Base-by-base conservation (phyloP, 1,284 basidiomycete species). In the Calocybe gambosa region DNA sequence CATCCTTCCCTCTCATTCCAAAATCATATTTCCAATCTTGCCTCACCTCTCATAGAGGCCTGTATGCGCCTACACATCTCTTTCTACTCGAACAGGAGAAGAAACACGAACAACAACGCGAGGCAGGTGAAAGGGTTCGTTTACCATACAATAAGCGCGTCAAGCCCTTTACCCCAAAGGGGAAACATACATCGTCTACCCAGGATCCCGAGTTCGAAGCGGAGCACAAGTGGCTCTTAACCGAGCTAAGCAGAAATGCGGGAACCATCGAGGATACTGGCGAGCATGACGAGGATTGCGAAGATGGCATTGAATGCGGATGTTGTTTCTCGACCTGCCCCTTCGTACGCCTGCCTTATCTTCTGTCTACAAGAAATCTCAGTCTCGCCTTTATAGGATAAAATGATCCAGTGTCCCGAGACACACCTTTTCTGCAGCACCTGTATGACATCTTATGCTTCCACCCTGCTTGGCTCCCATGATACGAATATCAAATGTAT, bases 321-420 rank as follows among this genome's bases (percentile, higher is more conserved):
- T 93, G 89, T 57, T 93, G 90, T 64, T 93, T 91, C 59, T 68
- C 75, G 3, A 69, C 68, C 2, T 87, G 82, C 52, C 62, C 80
- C 5, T 82, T 87, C 61, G 88, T 90, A 61, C 53, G 88, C 54
- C 29, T 37, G 35, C 5, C 28, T n/a, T 31, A 12, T 4, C 0
- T 28, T 4, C n/a, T 34, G 28, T 28, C 35, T 13, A 28, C 8
- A 34, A 23, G 13, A 28, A 15, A 12, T 35, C 41, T 37, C 15
- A 43, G 36, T 13, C 20, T 38, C 16, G 25, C 10, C 26, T 16
- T 3, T 46, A 18, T 56, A 92, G 89, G 76, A 80, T 39, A 78
- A 86, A 54, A 85, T 92, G 80, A 73, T 88, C 2, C 87, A 93
- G 63, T 93, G 92, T 55, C 80, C 83, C 0, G 89, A 92, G 42